These are phyloP conservation scores for Solanum acaule DNA, from an alignment of 257 asterid species.

Conservation along the genomic window DNA sequence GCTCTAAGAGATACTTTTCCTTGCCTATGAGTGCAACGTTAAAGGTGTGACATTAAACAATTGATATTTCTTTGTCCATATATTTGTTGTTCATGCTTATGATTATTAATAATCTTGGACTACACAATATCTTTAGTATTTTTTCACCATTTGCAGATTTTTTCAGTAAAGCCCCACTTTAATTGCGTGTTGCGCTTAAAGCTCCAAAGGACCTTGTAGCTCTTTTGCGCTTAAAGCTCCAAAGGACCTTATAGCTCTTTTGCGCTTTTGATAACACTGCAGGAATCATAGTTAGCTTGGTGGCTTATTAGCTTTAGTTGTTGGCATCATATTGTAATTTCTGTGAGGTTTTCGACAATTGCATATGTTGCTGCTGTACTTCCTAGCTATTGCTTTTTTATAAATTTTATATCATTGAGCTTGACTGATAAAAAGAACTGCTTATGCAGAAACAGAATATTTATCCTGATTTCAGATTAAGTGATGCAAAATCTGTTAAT, in stretches of 20 bases:
- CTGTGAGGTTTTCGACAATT: neutral
- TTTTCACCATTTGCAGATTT: neutral
- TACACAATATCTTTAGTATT: neutral
- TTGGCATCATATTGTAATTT: neutral
- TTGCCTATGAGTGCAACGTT: neutral
- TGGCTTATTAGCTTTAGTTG: neutral
- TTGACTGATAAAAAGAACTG: neutral
- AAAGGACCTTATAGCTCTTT: neutral
- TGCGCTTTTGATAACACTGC: neutral
- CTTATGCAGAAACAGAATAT: neutral
- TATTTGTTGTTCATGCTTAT: neutral
- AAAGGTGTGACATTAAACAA: neutral
- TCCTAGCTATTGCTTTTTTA: neutral
- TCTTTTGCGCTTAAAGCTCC: too few species aligned
- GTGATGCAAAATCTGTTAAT: slow-evolving; percentile 41
- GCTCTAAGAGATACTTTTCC: neutral
- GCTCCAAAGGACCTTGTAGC: too few species aligned
- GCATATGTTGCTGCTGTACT: neutral
- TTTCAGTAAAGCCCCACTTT: neutral
- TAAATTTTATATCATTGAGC: neutral
- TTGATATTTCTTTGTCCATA: neutral
- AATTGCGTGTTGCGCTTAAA: neutral
- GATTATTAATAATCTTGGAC: neutral
- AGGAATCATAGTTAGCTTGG: neutral
- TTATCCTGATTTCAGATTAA: slow-evolving; percentile 58